Evolutionary conservation across 1,284 basidiomycete genomes (phyloP).

Genomic region (Tausonia pullulans): DNA sequence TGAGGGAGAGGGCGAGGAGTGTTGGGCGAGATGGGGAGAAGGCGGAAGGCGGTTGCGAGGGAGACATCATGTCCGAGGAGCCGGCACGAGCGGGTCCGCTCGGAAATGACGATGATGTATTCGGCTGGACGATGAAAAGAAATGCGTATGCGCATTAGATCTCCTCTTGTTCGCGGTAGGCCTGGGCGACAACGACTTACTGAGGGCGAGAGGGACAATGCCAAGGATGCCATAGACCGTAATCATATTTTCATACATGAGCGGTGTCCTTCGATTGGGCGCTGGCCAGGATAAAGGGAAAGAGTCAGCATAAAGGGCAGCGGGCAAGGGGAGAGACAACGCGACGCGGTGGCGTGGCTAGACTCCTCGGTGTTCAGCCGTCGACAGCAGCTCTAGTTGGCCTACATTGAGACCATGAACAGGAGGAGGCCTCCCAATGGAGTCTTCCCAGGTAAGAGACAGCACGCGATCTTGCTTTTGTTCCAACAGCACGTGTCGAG

Average conservation of each 20-base stretch:
- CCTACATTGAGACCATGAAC: not conserved
- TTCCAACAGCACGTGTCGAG: no score
- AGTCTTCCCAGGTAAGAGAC: not conserved
- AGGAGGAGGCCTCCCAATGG: not conserved
- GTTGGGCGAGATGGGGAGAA: constrained; percentile 61
- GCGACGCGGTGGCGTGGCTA: not conserved
- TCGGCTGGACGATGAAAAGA: constrained; percentile 51
- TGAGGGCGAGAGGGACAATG: constrained; percentile 69
- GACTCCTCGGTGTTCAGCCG: no score
- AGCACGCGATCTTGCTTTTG: no score
- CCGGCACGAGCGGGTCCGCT: constrained; percentile 60
- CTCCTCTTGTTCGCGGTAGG: constrained; percentile 7
- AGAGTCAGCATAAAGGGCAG: not conserved
- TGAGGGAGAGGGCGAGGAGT: constrained; percentile 64
- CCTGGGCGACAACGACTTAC: constrained; percentile 41
- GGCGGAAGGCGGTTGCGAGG: constrained; percentile 80
- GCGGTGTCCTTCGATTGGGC: constrained; percentile 30
- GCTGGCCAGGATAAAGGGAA: constrained; percentile 1
- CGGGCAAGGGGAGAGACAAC: not conserved
- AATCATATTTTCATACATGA: constrained; percentile 37
- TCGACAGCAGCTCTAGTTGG: no score
- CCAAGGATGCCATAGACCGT: constrained; percentile 73
- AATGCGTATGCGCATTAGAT: constrained; percentile 23
- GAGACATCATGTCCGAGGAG: constrained; percentile 79
- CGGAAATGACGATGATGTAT: constrained; percentile 82